A percentile compares a stretch with the other conserved stretches of the same genome.
Evolutionary conservation across 148 eudicot genomes (phyloP).

Genomic region (Fagopyrum esculentum): DNA sequence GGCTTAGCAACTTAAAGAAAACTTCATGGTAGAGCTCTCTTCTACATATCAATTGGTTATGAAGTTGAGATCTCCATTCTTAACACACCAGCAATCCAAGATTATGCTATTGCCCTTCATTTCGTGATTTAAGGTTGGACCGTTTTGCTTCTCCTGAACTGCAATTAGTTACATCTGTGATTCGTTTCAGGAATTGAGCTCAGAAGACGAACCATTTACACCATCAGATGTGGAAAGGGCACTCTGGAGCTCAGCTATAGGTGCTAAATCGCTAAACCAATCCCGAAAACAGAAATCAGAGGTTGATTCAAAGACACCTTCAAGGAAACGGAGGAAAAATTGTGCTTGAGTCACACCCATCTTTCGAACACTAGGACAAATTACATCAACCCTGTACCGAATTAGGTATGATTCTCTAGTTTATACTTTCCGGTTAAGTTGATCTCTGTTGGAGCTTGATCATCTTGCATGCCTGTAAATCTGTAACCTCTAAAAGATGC

Average conservation of each 20-base stretch:
- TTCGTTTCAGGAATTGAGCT: conserved; percentile 46
- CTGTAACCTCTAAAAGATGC: background rate
- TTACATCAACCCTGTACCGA: background rate
- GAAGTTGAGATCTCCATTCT: no score
- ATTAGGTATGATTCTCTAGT: background rate
- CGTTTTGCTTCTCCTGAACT: background rate
- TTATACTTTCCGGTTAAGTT: background rate
- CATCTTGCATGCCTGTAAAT: background rate
- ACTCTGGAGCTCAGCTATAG: conserved; percentile 65
- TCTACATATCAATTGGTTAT: no score
- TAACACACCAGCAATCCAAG: background rate
- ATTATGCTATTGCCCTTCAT: background rate
- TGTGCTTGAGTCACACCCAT: background rate
- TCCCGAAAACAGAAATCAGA: conserved; percentile 21
- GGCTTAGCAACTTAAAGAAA: no score
- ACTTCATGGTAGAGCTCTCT: background rate
- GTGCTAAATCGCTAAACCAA: conserved; percentile 33
- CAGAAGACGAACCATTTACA: conserved; percentile 45
- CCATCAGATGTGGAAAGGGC: conserved; percentile 91
- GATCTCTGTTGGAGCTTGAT: background rate
- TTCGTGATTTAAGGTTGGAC: background rate
- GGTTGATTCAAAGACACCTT: conserved; percentile 23
- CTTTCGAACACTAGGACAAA: background rate
- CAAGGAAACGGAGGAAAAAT: conserved; percentile 49
- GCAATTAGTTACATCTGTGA: background rate